Conservation (phyloP, 805 yeast species). For the Pichia eremophila region DNA sequence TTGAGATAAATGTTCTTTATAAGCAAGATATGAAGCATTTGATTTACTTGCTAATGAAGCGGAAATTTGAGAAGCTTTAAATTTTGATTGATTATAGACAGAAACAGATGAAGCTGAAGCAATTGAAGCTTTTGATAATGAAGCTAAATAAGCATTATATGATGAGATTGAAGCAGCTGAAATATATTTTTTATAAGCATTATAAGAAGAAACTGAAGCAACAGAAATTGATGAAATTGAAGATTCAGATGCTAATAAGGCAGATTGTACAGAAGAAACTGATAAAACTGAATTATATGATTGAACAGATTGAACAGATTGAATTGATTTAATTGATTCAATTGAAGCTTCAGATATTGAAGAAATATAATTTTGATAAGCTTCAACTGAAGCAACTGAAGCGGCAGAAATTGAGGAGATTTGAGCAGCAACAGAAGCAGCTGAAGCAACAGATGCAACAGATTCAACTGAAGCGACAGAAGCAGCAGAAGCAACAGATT, state of each 20-base stretch:
- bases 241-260: conserved; percentile 11
- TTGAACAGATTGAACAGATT: too few species aligned
- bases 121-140: not conserved
- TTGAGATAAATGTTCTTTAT: not conserved
- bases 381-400: conserved; percentile 12
- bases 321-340: too few species aligned
- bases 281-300: not conserved
- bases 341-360: not conserved
- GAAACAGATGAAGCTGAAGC: conserved; percentile 1
- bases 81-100: not conserved
- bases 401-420: not conserved
- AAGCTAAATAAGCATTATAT: not conserved
- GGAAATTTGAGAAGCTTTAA: not conserved
- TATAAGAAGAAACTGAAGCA: conserved; percentile 13
- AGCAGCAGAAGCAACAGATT: conserved; percentile 27
- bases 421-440: conserved; percentile 10
- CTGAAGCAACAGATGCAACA: conserved; percentile 9
- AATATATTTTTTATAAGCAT: not conserved
- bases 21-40: not conserved
- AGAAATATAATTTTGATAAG: not conserved
- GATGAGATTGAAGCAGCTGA: conserved; percentile 13
- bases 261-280: conserved; percentile 16
- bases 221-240: conserved; percentile 12
- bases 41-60: conserved; percentile 1
- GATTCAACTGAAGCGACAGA: conserved; percentile 14